Percentiles rank a stretch among this genome's conserved stretches.
phyloP scores from a whole-genome alignment of 2,329 filamentous ascomycete species.

The Arthrinium phaeospermum region DNA sequence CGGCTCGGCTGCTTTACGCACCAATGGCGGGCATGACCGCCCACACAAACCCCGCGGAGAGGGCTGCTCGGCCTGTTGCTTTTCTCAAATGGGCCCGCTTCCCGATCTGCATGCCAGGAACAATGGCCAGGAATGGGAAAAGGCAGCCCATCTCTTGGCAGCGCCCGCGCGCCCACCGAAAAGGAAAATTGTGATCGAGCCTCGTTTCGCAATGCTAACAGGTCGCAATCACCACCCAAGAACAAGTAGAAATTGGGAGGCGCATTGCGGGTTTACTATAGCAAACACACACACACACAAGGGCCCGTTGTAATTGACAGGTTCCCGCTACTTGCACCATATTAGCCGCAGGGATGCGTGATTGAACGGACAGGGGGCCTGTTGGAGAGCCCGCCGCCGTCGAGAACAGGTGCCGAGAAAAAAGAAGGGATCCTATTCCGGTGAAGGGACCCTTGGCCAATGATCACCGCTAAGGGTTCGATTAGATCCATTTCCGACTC shows the following conservation, averaged over 20 bases:
- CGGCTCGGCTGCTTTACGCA: background rate
- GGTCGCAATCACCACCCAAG: background rate
- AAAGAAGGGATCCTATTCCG: background rate
- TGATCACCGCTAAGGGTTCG: constrained; percentile 5
- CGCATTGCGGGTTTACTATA: background rate
- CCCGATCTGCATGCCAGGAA: background rate
- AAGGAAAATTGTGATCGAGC: background rate
- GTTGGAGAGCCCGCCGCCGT: background rate
- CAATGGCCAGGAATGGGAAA: background rate
- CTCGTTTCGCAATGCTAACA: background rate
- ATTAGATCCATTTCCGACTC: constrained; percentile 15
- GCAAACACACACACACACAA: background rate
- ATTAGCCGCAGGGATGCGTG: background rate
- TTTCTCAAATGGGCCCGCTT: background rate
- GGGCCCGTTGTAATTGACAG: background rate
- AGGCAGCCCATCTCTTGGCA: background rate
- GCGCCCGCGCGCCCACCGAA: background rate
- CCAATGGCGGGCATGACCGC: background rate
- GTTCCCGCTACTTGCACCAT: background rate
- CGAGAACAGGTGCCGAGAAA: background rate
- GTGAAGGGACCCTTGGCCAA: background rate
- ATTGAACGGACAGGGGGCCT: background rate
- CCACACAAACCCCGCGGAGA: background rate
- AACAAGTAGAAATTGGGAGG: background rate
- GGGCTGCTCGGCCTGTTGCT: background rate